Base-by-base conservation (phyloP, 306 rosid genomes). In the Quercus wislizeni region DNA sequence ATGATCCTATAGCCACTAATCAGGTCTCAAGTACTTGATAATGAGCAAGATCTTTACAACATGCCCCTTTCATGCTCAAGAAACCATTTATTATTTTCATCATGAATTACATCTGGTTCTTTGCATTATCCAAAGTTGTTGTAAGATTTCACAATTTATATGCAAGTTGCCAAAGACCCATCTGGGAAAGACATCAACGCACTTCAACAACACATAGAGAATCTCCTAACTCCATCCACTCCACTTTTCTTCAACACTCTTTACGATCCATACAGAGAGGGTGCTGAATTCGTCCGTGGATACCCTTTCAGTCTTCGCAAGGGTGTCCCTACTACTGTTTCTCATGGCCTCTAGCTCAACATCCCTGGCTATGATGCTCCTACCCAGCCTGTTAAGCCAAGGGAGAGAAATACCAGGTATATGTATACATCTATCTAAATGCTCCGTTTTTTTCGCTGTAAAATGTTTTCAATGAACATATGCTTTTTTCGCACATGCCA, bases 281-380 rank as follows among this genome's bases (percentile, higher is more conserved):
- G 98, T 55, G 89, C 94, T 27, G 97, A 93, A 76, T 93, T 93
- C 19, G 97, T 93, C 31, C 93, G 97, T 18, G 98, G 98, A 80
- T 93, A 91, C 76, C 97, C 98, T 49, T 93, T 93, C 55, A 93
- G 98, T 65, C 97, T 93, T 10, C 94, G 92, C 4, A 91, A 85
- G 82, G 97, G 98, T 69, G 92, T 28, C 20, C 83, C 87, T 1
- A 93, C 97, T 46, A 96, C 96, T 10, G 94, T 85, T 65, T 93
- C 97, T 80, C 96, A 91, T 56, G 97, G 97, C 64, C 94, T 93
- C 69, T 93, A 97, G 98, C 94, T 93, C 85, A 93, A 93, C 87
- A 91, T 91, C 17, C 97, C 97, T 7, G 98, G 90, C 67, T 93
- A 93, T 52, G 98, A 90, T 82, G 97, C 98, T 41, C 98, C 98